Conservation (phyloP, 371 early-diverging fungal species). For the Apophysomyces elegans region DNA sequence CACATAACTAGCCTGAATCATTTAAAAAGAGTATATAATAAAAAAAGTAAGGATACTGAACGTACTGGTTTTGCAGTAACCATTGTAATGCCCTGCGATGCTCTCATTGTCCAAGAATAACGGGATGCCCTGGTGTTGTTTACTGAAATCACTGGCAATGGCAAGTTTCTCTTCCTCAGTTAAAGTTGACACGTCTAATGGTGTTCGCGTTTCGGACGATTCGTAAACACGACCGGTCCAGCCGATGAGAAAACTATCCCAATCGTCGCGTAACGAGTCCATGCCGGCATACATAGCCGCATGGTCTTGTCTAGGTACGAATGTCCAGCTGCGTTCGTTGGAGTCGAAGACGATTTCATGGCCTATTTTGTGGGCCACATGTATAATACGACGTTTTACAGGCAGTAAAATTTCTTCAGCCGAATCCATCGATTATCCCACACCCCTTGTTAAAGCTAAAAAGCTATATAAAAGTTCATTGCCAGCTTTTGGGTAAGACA, state of each 20-base stretch:
- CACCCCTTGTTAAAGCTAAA: background rate
- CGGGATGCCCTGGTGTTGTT: constrained; percentile 68
- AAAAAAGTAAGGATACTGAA: background rate
- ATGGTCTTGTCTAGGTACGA: constrained; percentile 66
- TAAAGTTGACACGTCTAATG: constrained; percentile 22
- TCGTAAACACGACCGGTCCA: constrained; percentile 61
- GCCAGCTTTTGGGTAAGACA: no score
- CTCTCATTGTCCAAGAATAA: constrained; percentile 76
- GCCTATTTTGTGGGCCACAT: constrained; percentile 55
- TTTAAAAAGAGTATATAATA: constrained; percentile 7
- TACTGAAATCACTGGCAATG: constrained; percentile 43
- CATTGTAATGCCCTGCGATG: constrained; percentile 84
- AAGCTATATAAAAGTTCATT: no score
- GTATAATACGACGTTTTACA: constrained; percentile 39
- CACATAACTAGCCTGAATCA: constrained; percentile 66
- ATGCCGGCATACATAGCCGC: constrained; percentile 81
- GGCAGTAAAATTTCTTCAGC: background rate
- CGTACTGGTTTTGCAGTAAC: constrained; percentile 89
- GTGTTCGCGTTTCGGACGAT: constrained; percentile 31
- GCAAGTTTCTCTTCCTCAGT: constrained; percentile 41
- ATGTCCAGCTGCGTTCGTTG: constrained; percentile 19
- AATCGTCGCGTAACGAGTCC: constrained; percentile 46
- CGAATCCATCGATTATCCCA: background rate
- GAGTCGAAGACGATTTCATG: constrained; percentile 17
- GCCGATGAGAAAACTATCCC: constrained; percentile 67